Percentiles rank a stretch among this genome's conserved stretches.
These are phyloP conservation scores for Lathyrus aphaca DNA, from an alignment of 306 rosid species.

Conservation along the genomic window DNA sequence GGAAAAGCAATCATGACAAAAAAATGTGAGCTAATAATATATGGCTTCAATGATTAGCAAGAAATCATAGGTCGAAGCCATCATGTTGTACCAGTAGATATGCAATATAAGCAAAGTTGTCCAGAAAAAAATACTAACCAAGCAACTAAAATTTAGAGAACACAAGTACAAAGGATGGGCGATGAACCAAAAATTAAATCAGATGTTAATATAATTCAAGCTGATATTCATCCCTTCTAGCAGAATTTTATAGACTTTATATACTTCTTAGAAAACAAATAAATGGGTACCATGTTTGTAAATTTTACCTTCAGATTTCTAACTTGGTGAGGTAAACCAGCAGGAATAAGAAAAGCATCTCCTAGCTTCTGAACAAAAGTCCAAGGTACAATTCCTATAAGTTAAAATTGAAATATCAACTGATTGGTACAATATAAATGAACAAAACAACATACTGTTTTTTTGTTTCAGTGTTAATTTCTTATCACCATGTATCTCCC, in stretches of 20 bases:
- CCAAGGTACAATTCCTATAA: too few species aligned
- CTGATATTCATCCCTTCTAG: neutral
- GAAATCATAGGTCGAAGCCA: too few species aligned
- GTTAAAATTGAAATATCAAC: too few species aligned
- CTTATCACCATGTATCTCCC: conserved; percentile 49
- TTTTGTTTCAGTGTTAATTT: neutral
- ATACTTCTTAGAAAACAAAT: conserved; percentile 9
- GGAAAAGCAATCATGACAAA: too few species aligned
- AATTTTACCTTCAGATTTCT: conserved; percentile 47
- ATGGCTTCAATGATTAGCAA: too few species aligned
- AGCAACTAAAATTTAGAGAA: neutral
- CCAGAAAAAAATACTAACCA: neutral
- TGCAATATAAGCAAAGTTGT: neutral
- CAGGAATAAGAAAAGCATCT: conserved; percentile 47
- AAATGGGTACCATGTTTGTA: neutral
- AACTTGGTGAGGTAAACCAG: conserved; percentile 50
- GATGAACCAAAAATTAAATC: neutral
- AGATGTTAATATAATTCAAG: neutral
- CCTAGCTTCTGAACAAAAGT: conserved; percentile 47
- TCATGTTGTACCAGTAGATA: neutral
- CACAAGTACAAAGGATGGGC: neutral
- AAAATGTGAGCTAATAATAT: too few species aligned
- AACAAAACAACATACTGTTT: conserved; percentile 15
- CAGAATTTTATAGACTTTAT: neutral
- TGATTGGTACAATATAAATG: neutral